These are phyloP conservation scores for Fusarium nelsonii DNA, from an alignment of 2,329 filamentous ascomycete genomes.

Conservation along the genomic window DNA sequence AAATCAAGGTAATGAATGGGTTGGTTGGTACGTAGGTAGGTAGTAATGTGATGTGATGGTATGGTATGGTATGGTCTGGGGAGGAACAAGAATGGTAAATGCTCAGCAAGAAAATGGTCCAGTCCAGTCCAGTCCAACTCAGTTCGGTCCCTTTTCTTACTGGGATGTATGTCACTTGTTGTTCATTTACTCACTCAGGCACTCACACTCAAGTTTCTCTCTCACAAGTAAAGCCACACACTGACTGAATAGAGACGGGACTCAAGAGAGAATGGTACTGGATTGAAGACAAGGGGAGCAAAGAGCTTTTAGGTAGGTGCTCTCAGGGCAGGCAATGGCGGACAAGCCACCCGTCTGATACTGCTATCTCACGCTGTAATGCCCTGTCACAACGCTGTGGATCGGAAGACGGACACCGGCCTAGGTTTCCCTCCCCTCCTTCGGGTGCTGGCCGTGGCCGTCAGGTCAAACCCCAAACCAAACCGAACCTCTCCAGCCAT, in stretches of 20 bases:
- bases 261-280: not conserved
- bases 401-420: constrained; percentile 38
- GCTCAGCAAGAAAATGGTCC: constrained; percentile 2
- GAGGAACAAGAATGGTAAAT: constrained; percentile 27
- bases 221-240: not conserved
- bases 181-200: not conserved
- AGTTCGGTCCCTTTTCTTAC: not conserved
- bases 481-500: not conserved
- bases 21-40: too few relatives aligned
- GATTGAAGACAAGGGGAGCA: constrained; percentile 15
- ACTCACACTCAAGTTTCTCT: not conserved
- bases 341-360: constrained; percentile 36
- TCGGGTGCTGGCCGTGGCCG: constrained; percentile 34
- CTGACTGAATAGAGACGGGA: not conserved
- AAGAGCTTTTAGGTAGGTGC: constrained; percentile 33
- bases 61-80: constrained; percentile 1
- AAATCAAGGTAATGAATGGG: constrained; percentile 25
- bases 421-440: not conserved
- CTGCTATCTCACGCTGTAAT: constrained; percentile 33
- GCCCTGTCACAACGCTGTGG: constrained; percentile 41
- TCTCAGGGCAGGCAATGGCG: constrained; percentile 14
- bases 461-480: not conserved
- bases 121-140: too few relatives aligned
- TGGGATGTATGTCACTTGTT: not conserved
- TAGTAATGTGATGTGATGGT: too few relatives aligned